Percentiles rank a stretch among this genome's conserved stretches.
Evolutionary conservation across 352 stramenopile species (phyloP).

Genomic region (Phytopythium litorale): DNA sequence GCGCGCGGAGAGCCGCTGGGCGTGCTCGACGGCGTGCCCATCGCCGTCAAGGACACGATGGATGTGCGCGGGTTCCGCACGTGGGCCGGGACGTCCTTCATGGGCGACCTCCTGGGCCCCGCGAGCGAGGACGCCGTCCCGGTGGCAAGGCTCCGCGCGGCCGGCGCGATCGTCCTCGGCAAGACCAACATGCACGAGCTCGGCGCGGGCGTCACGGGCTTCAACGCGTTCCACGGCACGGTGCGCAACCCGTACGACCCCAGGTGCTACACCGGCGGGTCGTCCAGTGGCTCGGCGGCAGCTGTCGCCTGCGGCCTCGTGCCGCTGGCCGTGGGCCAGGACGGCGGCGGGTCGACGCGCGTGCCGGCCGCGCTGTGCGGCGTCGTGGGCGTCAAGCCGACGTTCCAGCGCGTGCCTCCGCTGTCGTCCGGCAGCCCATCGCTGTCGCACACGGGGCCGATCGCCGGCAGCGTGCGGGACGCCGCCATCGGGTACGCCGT

Average conservation of each 20-base stretch:
- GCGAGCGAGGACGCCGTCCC: constrained; percentile 44
- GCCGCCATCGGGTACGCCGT: constrained; percentile 82
- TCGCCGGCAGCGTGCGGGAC: constrained; percentile 79
- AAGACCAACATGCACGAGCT: constrained; percentile 91
- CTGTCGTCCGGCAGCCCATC: constrained; percentile 51
- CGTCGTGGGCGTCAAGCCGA: constrained; percentile 87
- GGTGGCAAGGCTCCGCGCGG: constrained; percentile 52
- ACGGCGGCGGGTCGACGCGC: constrained; percentile 89
- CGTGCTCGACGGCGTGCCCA: constrained; percentile 87
- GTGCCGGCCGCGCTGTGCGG: constrained; percentile 87
- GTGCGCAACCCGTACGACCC: constrained; percentile 85
- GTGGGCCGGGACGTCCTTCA: constrained; percentile 67
- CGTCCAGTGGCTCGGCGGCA: constrained; percentile 85
- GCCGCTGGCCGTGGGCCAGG: constrained; percentile 79
- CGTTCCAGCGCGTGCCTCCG: constrained; percentile 70
- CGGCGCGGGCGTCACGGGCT: constrained; percentile 65
- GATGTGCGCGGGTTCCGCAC: constrained; percentile 66
- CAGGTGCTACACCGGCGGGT: constrained; percentile 85
- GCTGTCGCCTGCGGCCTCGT: constrained; percentile 86
- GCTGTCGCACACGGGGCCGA: constrained; percentile 73
- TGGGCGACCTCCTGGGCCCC: constrained; percentile 42
- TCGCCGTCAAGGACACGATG: constrained; percentile 88
- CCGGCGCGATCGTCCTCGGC: constrained; percentile 85
- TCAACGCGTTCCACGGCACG: constrained; percentile 71
- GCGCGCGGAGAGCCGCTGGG: constrained; percentile 51